These are phyloP conservation scores for Penicillium hordei DNA, from an alignment of 2,329 filamentous ascomycete species.

Conservation along the genomic window DNA sequence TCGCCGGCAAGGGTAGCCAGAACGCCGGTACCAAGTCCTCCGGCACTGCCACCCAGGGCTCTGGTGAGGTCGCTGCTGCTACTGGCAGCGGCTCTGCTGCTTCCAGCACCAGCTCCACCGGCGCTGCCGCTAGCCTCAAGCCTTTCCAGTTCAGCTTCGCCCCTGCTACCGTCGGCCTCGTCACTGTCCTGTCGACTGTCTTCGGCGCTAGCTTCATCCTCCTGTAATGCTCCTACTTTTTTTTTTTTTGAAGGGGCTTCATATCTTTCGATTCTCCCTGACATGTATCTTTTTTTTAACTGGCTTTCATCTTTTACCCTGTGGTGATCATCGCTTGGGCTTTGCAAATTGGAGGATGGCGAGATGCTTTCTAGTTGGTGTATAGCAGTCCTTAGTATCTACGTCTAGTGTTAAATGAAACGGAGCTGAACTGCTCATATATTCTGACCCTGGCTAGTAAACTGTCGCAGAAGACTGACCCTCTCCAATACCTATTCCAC, in stretches of 20 bases:
- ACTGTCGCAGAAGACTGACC: not conserved
- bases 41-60: slow-evolving; percentile 51
- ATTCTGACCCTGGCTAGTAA: not conserved
- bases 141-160: slow-evolving; percentile 49
- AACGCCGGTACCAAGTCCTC: slow-evolving; percentile 52
- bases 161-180: slow-evolving; percentile 52
- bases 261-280: slow-evolving; percentile 11
- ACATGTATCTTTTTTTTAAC: slow-evolving; percentile 15
- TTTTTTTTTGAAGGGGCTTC: not conserved
- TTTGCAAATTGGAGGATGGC: slow-evolving; percentile 3
- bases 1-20: slow-evolving; percentile 57
- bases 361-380: slow-evolving; percentile 9
- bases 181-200: slow-evolving; percentile 54
- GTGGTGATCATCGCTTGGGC: slow-evolving; percentile 2
- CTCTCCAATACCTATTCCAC: not conserved
- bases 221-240: slow-evolving; percentile 25
- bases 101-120: slow-evolving; percentile 35
- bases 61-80: slow-evolving; percentile 41
- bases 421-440: slow-evolving; percentile 4
- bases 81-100: slow-evolving; percentile 15
- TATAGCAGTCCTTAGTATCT: slow-evolving; percentile 17
- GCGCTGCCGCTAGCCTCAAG: slow-evolving; percentile 46
- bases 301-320: slow-evolving; percentile 3
- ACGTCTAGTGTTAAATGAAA: slow-evolving; percentile 11
- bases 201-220: slow-evolving; percentile 51